Evolutionary conservation across 805 yeast genomes (phyloP).

Genomic region (Myxozyma vanderwaltii): DNA sequence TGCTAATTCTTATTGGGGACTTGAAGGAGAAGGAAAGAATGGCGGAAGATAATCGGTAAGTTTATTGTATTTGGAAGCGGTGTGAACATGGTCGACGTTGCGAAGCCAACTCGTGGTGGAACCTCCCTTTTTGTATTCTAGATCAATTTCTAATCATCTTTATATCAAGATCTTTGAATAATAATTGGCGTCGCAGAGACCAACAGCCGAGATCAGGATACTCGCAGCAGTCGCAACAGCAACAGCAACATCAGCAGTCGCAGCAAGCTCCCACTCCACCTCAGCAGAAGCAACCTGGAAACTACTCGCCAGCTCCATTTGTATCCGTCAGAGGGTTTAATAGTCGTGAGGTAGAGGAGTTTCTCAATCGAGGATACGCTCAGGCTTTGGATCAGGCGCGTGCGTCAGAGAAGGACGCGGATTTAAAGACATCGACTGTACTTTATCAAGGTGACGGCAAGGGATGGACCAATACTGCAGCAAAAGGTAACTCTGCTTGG

Average conservation of each 20-base stretch:
- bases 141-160: neutral
- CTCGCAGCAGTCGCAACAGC: constrained; percentile 7
- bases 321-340: constrained; percentile 28
- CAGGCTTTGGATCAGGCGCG: constrained; percentile 24
- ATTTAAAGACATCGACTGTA: neutral
- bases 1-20: neutral
- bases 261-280: constrained; percentile 2
- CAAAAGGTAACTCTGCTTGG: constrained; percentile 22
- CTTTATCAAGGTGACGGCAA: constrained; percentile 21
- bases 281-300: constrained; percentile 1
- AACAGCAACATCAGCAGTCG: constrained; percentile 8
- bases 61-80: neutral
- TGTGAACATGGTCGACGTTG: neutral
- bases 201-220: neutral
- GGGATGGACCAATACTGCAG: constrained; percentile 26
- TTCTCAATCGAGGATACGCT: constrained; percentile 22
- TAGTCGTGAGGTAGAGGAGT: constrained; percentile 31
- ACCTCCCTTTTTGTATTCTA: neutral
- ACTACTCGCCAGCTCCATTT: constrained; percentile 8
- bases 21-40: neutral
- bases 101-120: neutral
- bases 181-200: constrained; percentile 31
- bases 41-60: constrained; percentile 5
- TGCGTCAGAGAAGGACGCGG: constrained; percentile 2
- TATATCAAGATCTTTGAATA: neutral